Percentiles rank a stretch among this genome's conserved stretches.
phyloP scores from a whole-genome alignment of 495 filamentous ascomycete genomes.

The Lasiosphaeris hirsuta region DNA sequence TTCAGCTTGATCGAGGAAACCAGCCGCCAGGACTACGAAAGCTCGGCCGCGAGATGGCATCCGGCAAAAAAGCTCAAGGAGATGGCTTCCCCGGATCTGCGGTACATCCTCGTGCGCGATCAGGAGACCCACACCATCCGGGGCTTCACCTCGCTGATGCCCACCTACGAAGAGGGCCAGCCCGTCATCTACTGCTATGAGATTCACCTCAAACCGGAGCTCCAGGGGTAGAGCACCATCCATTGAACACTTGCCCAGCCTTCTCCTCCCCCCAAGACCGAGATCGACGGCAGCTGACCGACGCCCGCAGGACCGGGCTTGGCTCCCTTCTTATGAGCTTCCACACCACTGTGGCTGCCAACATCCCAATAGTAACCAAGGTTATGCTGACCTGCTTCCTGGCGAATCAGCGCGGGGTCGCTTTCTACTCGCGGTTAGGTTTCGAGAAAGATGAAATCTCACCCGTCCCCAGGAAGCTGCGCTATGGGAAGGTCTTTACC shows the following conservation, averaged over 20 bases:
- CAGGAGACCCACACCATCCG: slow-evolving; percentile 29
- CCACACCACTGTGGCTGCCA: slow-evolving; percentile 39
- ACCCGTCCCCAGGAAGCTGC: slow-evolving; percentile 56
- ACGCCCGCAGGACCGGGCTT: slow-evolving; percentile 41
- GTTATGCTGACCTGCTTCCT: slow-evolving; percentile 83
- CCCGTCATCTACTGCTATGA: slow-evolving; percentile 86
- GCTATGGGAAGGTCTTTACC: slow-evolving; percentile 61
- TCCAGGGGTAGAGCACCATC: slow-evolving; percentile 44
- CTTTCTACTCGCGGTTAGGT: slow-evolving; percentile 67
- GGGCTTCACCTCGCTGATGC: slow-evolving; percentile 80
- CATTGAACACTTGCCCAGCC: not conserved
- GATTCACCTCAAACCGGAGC: slow-evolving; percentile 61
- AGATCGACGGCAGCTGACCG: not conserved
- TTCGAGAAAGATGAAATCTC: slow-evolving; percentile 66
- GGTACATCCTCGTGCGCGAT: slow-evolving; percentile 59
- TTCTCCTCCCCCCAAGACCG: not conserved
- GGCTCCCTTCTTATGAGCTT: slow-evolving; percentile 43
- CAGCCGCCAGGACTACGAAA: slow-evolving; percentile 61
- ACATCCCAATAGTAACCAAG: slow-evolving; percentile 57
- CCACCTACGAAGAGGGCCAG: slow-evolving; percentile 71
- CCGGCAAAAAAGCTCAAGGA: slow-evolving; percentile 65
- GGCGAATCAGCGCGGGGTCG: slow-evolving; percentile 56
- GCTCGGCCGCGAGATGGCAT: slow-evolving; percentile 66
- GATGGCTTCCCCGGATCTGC: slow-evolving; percentile 69
- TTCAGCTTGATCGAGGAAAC: slow-evolving; percentile 69